Base-by-base conservation (phyloP, 148 eudicot genomes). In the Amaranthus cruentus region DNA sequence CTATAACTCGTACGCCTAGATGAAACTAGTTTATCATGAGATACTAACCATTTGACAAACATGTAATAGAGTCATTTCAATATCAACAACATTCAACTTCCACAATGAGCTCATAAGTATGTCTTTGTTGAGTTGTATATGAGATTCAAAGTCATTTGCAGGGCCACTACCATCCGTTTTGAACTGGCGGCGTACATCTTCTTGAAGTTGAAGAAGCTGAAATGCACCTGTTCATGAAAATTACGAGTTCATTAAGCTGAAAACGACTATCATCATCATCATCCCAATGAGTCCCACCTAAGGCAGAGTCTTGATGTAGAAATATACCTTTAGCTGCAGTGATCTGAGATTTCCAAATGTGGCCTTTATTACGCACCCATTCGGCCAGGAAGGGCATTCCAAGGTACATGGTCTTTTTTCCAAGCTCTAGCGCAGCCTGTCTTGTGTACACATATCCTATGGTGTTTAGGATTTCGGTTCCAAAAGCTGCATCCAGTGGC, bases 1-100 rank as follows among this genome's bases (percentile, higher is more conserved):
- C 38, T 28, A 28, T 28, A 0, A 28, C 38, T 28, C 38, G 38
- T 28, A 28, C n/a, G 9, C 2, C 11, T 14, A 3, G 52, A 12
- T 53, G 38, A 55, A 54, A 42, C 38, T 5, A 54, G 7, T 42
- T 50, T 60, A 44, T 44, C 18, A 55, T 13, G 65, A 79, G 42
- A 72, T 12, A 65, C 84, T 75, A 62, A 95, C 97, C 96, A 90
- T 86, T 79, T 95, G 97, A 75, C 96, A 95, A 12, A 95, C 98
- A 71, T 95, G 97, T 53, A 85, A 71, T 48, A 95, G 89, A 62
- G 98, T 95, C 73, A 91, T 84, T 86, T 95, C 98, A 55, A 95
- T 91, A 72, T 95, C 97, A n/a, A 91, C 98, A 0, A 91, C 97
- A 82, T 95, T 91, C 81, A 95, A 66, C 74, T 95, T 95, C 98